Percentiles rank a stretch among this genome's conserved stretches.
Evolutionary conservation across 805 yeast species (phyloP).

Genomic region (Peterozyma xylosa): DNA sequence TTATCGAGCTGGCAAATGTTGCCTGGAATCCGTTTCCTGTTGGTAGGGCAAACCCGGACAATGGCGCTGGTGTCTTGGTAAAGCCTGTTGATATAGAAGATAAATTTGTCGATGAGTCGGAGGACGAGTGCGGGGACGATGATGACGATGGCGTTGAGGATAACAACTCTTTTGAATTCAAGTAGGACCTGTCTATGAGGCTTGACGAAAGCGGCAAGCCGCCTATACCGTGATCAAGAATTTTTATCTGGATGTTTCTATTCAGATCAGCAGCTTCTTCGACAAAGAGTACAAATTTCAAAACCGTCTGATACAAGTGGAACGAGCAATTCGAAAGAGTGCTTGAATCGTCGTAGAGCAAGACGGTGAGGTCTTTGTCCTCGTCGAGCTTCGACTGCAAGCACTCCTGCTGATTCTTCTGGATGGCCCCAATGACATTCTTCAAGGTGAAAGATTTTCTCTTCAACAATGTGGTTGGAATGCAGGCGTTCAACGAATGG

Average conservation of each 20-base stretch:
- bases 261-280: not conserved
- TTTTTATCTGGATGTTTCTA: not conserved
- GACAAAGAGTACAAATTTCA: slow-evolving; percentile 5
- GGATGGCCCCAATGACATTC: slow-evolving; percentile 25
- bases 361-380: slow-evolving; percentile 12
- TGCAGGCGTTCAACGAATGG: slow-evolving; percentile 29
- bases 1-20: slow-evolving; percentile 20
- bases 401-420: slow-evolving; percentile 14
- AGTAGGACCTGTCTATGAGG: slow-evolving; percentile 1
- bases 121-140: slow-evolving; percentile 2
- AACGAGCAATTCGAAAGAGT: slow-evolving; percentile 15
- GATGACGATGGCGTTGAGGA: slow-evolving; percentile 5
- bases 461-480: slow-evolving; percentile 36
- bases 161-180: not conserved
- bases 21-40: slow-evolving; percentile 26
- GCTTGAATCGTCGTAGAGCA: slow-evolving; percentile 29
- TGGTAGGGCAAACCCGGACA: slow-evolving; percentile 36
- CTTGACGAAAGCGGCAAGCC: not conserved
- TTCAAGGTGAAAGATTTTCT: slow-evolving; percentile 26
- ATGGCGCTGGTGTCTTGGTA: slow-evolving; percentile 6
- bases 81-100: slow-evolving; percentile 4
- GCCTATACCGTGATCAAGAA: slow-evolving; percentile 5
- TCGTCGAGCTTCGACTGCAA: slow-evolving; percentile 7
- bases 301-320: slow-evolving; percentile 21
- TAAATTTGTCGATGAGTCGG: slow-evolving; percentile 3